Evolutionary conservation across 768 basidiomycete species (phyloP), one percentile per base, ranked within the genome.

Genomic region (Lactarius trivialis): DNA sequence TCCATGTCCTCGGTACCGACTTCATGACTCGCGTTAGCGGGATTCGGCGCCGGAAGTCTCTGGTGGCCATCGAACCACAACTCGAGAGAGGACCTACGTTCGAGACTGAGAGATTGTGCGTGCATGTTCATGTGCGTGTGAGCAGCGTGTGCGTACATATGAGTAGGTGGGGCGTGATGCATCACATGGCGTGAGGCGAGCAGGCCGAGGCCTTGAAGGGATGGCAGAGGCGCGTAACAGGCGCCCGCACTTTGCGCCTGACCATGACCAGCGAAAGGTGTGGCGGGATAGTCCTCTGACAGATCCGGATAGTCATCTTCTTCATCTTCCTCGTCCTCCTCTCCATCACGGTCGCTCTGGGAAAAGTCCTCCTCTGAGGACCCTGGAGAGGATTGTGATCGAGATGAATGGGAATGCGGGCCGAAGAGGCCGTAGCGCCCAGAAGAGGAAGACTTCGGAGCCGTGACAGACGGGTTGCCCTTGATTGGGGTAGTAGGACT

Each of bases 361-460:
- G 62, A 63, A 19, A 63, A 59, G 53, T 73, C 72, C 3, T 77
- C 75, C 28, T 74, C 74, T 7, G 59, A 68, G 45, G 76, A 71
- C 0, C 74, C 49, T 71, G 57, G 72, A 48, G 78, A 79, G 39
- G 73, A 73, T 26, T 14, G 45, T 9, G 75, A 75, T 26, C 78
- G 75, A 5, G 80, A 82, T 30, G 78, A 78, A 1, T 76, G 72
- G 4, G 78, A 78, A 1, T 36, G 61, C 61, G 64, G 61, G 45
- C 61, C 70, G 70, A 79, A 77, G 33, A 87, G 72, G 4, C 86
- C 86, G 70, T 85, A 89, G 58, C 85, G 82, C 12, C 86, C 86
- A n/a, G 84, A 78, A 57, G 68, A 71, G 12, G 76, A 71, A 64
- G 69, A 73, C n/a, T 71, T 68, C 15, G 69, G 61, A 36, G 65